Base-by-base conservation (phyloP, 192 early-diverging fungal genomes). In the Dispira parvispora region DNA sequence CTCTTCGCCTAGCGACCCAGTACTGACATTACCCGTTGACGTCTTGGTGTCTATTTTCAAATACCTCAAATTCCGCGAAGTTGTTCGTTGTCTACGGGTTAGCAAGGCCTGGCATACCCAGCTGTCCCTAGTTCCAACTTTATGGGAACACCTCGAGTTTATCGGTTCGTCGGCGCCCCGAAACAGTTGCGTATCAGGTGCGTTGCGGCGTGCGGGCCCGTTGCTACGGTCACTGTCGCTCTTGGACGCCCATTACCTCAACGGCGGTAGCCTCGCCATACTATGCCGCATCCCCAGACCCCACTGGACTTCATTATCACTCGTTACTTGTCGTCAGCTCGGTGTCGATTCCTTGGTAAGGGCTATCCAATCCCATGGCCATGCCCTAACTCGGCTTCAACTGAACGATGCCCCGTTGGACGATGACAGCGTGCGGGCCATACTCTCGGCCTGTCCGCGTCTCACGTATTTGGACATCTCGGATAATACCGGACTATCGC, bases 21-120 rank as follows among this genome's bases (percentile, higher is more conserved):
- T 61, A 23, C 12, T 21, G 9, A 14, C n/a, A n/a, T 44, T 61
- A 16, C 58, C 58, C 18, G 8, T 20, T 25, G 58, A 61, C 18
- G 58, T 61, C 13, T 42, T 61, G 11, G n/a, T 43, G 12, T 18
- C 20, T 25, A 44, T 61, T 18, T 44, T 61, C 8, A 6, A 43
- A 14, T 44, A 61, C 42, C 28, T 61, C 38, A 11, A n/a, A 14
- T 61, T 61, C 58, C 38, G n/a, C n/a, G 42, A 61, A 8, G 14
- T 43, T 3, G 43, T 45, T 1, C 38, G 28, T n/a, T 61, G 58
- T n/a, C 58, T 61, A n/a, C 58, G 58, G 42, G 58, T 61, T n/a
- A 43, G 58, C 58, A 38, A 44, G 3, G 20, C n/a, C 12, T 61
- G 58, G 58, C 45, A 61, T 44, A 21, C 4, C 58, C 58, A 44